These are phyloP conservation scores for Apophysomyces variabilis DNA, from an alignment of 371 early-diverging fungal species.

Conservation along the genomic window DNA sequence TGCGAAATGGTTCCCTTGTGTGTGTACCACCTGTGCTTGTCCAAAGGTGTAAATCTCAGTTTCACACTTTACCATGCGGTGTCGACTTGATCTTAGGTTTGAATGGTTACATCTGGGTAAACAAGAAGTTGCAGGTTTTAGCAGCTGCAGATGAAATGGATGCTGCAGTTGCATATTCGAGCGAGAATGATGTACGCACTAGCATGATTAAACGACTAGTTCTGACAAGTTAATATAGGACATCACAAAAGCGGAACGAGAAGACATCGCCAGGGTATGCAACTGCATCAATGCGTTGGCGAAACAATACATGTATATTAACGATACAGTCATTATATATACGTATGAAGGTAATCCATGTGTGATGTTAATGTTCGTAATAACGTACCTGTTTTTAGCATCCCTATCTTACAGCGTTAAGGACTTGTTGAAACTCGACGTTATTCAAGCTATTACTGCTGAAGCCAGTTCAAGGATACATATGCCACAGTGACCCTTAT, in stretches of 20 bases:
- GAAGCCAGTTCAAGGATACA: constrained; percentile 50
- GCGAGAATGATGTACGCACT: constrained; percentile 74
- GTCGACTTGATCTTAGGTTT: constrained; percentile 94
- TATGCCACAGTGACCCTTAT: constrained; percentile 13
- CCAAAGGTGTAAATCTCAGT: constrained; percentile 92
- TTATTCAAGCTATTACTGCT: constrained; percentile 58
- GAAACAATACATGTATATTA: constrained; percentile 76
- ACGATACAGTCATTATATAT: constrained; percentile 84
- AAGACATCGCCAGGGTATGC: constrained; percentile 84
- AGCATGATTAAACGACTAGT: not conserved
- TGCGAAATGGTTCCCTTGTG: constrained; percentile 90
- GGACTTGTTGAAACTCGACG: constrained; percentile 64
- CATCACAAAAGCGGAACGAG: constrained; percentile 70
- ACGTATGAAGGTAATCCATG: constrained; percentile 72
- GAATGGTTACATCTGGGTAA: constrained; percentile 97
- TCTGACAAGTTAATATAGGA: constrained; percentile 27
- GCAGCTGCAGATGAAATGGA: constrained; percentile 63
- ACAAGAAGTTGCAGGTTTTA: constrained; percentile 71
- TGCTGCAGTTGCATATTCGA: constrained; percentile 77
- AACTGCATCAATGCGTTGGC: constrained; percentile 86
- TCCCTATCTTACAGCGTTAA: constrained; percentile 68
- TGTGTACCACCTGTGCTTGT: constrained; percentile 86
- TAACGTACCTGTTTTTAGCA: constrained; percentile 37
- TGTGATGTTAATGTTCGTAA: not conserved
- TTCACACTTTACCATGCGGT: constrained; percentile 84